These are phyloP conservation scores for Suillus weaverae DNA, from an alignment of 768 basidiomycete genomes.

Conservation along the genomic window DNA sequence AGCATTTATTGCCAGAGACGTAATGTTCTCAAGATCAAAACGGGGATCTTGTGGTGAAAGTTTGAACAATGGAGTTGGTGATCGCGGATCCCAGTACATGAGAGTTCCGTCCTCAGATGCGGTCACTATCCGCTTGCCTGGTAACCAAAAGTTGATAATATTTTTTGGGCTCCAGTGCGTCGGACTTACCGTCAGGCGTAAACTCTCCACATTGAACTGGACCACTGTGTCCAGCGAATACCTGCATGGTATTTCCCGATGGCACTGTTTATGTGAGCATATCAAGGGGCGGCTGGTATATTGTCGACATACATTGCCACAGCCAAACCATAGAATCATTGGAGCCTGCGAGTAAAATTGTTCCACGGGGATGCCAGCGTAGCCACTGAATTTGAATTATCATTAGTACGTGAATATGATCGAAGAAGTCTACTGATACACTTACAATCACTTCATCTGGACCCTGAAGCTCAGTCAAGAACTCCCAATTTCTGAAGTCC, in stretches of 20 bases:
- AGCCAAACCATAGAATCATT: slow-evolving; percentile 95
- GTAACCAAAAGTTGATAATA: slow-evolving; percentile 9
- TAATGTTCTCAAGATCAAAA: slow-evolving; percentile 82
- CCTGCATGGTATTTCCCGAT: slow-evolving; percentile 92
- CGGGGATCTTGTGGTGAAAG: slow-evolving; percentile 68
- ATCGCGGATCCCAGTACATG: slow-evolving; percentile 91
- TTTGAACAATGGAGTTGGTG: slow-evolving; percentile 77
- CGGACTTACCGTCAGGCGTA: slow-evolving; percentile 75
- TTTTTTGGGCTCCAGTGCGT: neutral
- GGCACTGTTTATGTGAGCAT: slow-evolving; percentile 60
- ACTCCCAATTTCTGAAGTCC: slow-evolving; percentile 85
- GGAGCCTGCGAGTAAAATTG: slow-evolving; percentile 84
- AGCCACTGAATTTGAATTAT: slow-evolving; percentile 68
- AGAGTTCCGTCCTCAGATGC: slow-evolving; percentile 80
- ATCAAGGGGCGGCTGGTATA: slow-evolving; percentile 7
- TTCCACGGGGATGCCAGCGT: slow-evolving; percentile 94
- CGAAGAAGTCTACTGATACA: slow-evolving; percentile 14
- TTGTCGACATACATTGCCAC: slow-evolving; percentile 80
- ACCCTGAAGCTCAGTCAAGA: slow-evolving; percentile 88
- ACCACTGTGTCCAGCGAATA: slow-evolving; percentile 88
- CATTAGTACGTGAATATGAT: slow-evolving; percentile 11
- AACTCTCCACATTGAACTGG: slow-evolving; percentile 87
- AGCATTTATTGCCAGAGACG: slow-evolving; percentile 80
- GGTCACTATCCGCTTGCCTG: slow-evolving; percentile 87
- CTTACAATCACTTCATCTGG: slow-evolving; percentile 94